Evolutionary conservation across 345 rosid species (phyloP).

Genomic region (Conringia planisiliqua): DNA sequence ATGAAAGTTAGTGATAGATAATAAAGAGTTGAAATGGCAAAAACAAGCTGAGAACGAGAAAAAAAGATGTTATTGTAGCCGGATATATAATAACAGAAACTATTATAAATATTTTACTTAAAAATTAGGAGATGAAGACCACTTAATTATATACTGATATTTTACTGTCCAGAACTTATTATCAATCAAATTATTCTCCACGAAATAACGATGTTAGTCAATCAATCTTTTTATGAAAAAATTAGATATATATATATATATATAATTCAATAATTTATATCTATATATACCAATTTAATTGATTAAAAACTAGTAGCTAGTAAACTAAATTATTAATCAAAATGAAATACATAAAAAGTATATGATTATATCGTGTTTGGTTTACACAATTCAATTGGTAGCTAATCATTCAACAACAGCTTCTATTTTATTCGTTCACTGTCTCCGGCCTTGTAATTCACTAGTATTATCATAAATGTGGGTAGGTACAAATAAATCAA

Average conservation of each 20-base stretch:
- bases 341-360: background rate
- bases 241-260: background rate
- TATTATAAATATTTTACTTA: constrained; percentile 4
- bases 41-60: constrained; percentile 18
- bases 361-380: background rate
- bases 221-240: background rate
- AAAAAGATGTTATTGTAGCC: constrained; percentile 19
- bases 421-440: background rate
- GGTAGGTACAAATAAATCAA: background rate
- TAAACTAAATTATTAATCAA: background rate
- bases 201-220: background rate
- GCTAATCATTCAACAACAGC: background rate
- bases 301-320: no score
- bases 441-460: background rate
- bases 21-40: constrained; percentile 9
- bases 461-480: background rate
- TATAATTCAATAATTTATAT: background rate
- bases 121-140: background rate
- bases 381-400: background rate
- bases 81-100: constrained; percentile 22
- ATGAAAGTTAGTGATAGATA: constrained; percentile 31
- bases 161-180: background rate
- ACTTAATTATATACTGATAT: background rate
- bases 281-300: background rate
- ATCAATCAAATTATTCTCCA: background rate